A percentile compares a stretch with the other conserved stretches of the same genome.
These are phyloP conservation scores for Cyclaneusma minus DNA, from an alignment of 2,329 filamentous ascomycete genomes.

Conservation along the genomic window DNA sequence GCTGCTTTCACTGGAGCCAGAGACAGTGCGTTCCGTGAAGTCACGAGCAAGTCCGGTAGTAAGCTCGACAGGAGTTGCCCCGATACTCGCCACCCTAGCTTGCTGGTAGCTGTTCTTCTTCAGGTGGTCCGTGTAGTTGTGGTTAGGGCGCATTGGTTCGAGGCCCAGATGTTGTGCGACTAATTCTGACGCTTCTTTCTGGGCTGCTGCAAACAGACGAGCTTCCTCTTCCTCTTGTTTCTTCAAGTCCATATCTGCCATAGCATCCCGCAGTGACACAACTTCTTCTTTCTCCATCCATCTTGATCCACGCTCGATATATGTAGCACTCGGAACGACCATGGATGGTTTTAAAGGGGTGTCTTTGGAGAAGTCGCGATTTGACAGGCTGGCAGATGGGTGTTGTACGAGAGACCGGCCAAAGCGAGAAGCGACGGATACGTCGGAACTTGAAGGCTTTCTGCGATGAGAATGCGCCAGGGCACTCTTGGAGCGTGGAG, in stretches of 20 bases:
- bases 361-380: constrained; percentile 1
- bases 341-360: constrained; percentile 32
- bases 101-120: constrained; percentile 58
- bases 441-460: constrained; percentile 16
- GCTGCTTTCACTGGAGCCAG: constrained; percentile 15
- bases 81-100: constrained; percentile 44
- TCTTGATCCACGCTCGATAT: constrained; percentile 57
- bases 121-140: constrained; percentile 54
- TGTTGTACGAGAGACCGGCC: constrained; percentile 15
- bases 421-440: constrained; percentile 14
- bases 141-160: constrained; percentile 46
- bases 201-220: constrained; percentile 52
- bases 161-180: constrained; percentile 63
- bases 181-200: constrained; percentile 63
- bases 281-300: constrained; percentile 76
- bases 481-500: constrained; percentile 13
- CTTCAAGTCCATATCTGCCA: constrained; percentile 55
- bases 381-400: constrained; percentile 4
- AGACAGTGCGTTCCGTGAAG: constrained; percentile 16
- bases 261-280: constrained; percentile 50
- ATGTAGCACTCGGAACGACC: constrained; percentile 49
- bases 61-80: constrained; percentile 10
- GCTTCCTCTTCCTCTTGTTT: constrained; percentile 37
- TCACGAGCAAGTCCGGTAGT: constrained; percentile 16
- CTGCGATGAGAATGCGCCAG: constrained; percentile 15